Conservation (phyloP, 2,329 filamentous ascomycete genomes). For the Phoma sp. region DNA sequence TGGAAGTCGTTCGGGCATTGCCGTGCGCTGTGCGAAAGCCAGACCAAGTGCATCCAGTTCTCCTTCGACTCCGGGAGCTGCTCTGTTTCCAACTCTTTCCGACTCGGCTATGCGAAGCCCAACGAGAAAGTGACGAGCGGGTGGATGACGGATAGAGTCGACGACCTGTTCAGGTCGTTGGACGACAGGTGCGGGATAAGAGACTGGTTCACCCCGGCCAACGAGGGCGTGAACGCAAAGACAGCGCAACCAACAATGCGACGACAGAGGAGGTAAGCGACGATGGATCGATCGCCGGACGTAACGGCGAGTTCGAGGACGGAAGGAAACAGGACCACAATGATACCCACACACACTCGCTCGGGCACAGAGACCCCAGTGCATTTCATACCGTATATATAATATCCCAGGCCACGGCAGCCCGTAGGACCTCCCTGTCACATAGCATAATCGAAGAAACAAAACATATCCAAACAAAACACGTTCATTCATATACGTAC, state of each 20-base stretch:
- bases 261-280: slow-evolving; percentile 14
- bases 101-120: slow-evolving; percentile 40
- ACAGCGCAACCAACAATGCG: slow-evolving; percentile 22
- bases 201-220: slow-evolving; percentile 43
- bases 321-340: not conserved
- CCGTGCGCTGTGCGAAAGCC: slow-evolving; percentile 41
- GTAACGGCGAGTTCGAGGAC: not conserved
- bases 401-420: slow-evolving; percentile 5
- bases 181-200: slow-evolving; percentile 41
- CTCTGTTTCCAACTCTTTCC: slow-evolving; percentile 37
- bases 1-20: slow-evolving; percentile 47
- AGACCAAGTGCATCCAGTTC: slow-evolving; percentile 43
- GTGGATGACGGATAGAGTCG: slow-evolving; percentile 47
- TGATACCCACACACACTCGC: slow-evolving; percentile 23
- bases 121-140: slow-evolving; percentile 36
- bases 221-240: slow-evolving; percentile 21
- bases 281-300: too few relatives aligned
- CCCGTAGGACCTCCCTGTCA: not conserved
- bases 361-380: slow-evolving; percentile 2
- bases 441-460: not conserved
- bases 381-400: not conserved
- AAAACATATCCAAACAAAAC: slow-evolving; percentile 7
- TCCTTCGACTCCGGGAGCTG: slow-evolving; percentile 43
- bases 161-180: slow-evolving; percentile 38
- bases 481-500: too few relatives aligned